phyloP scores from a whole-genome alignment of 768 basidiomycete genomes.

The Amanita molliuscula region DNA sequence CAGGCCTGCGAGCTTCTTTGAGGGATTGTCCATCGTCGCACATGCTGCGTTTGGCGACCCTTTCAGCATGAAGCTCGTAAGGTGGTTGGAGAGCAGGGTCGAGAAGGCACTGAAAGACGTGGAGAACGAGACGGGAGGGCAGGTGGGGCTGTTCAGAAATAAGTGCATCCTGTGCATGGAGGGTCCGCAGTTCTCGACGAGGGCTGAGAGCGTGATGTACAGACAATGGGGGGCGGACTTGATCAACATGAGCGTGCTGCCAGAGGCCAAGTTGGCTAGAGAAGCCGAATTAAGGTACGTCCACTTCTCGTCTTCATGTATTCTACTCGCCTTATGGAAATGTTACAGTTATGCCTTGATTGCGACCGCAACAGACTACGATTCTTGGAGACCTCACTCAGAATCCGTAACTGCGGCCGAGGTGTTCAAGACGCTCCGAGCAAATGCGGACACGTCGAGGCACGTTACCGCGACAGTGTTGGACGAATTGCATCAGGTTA shows the following conservation, averaged over 20 bases:
- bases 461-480: conserved; percentile 62
- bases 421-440: conserved; percentile 79
- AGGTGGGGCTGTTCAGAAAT: conserved; percentile 61
- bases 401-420: conserved; percentile 87
- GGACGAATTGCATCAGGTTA: conserved; percentile 55
- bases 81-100: conserved; percentile 60
- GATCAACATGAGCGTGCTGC: conserved; percentile 96
- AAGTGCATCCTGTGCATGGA: conserved; percentile 96
- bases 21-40: conserved; percentile 71
- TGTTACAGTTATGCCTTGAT: conserved; percentile 76
- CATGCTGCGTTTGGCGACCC: conserved; percentile 95
- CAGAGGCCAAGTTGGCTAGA: conserved; percentile 93
- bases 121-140: conserved; percentile 21
- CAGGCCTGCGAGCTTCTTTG: conserved; percentile 83
- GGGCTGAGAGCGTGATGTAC: conserved; percentile 94
- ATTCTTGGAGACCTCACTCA: conserved; percentile 80
- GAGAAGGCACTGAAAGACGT: conserved; percentile 46
- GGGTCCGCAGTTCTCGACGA: conserved; percentile 95
- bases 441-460: conserved; percentile 82
- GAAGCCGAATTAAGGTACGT: conserved; percentile 88
- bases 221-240: conserved; percentile 85
- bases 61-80: conserved; percentile 54
- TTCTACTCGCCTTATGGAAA: background rate
- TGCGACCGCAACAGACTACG: conserved; percentile 89
- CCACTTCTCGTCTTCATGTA: background rate